phyloP scores from a whole-genome alignment of 202 grass and related monocot genomes.

The Digitaria exilis region DNA sequence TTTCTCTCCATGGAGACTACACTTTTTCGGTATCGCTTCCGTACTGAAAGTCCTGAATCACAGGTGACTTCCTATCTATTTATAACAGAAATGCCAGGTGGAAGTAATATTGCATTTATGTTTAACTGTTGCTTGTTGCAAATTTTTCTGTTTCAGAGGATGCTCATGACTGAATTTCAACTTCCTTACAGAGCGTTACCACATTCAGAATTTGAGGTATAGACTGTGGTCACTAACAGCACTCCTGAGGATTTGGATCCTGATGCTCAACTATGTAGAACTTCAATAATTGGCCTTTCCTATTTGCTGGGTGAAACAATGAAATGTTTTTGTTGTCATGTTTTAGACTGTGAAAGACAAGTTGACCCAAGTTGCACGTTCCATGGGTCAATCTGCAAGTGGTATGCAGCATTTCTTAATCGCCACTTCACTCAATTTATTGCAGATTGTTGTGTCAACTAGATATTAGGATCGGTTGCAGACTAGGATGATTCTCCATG shows the following conservation, averaged over 20 bases:
- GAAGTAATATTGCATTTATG: not conserved
- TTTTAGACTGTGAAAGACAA: conserved; percentile 85
- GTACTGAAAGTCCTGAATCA: conserved; percentile 74
- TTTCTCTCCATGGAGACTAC: no score
- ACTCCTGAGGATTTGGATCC: conserved; percentile 15
- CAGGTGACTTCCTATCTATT: conserved; percentile 59
- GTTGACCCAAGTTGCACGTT: conserved; percentile 87
- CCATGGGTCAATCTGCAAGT: conserved; percentile 65
- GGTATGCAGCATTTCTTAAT: conserved; percentile 45
- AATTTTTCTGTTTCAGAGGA: conserved; percentile 53
- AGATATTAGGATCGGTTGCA: not conserved
- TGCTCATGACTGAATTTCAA: conserved; percentile 50
- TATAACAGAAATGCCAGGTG: not conserved
- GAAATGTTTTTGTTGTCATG: conserved; percentile 36
- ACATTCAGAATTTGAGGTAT: conserved; percentile 58
- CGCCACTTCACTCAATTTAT: not conserved
- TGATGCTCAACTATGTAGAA: conserved; percentile 3
- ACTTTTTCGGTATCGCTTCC: no score
- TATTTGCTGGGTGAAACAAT: conserved; percentile 8
- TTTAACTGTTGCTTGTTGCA: conserved; percentile 36
- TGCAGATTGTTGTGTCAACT: not conserved
- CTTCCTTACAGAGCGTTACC: conserved; percentile 29
- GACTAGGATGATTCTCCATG: conserved; percentile 6
- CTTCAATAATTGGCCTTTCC: not conserved
- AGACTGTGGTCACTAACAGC: conserved; percentile 17